Percentiles rank a stretch among this genome's conserved stretches.
Conservation (phyloP, 768 basidiomycete species). For the Hydnomerulius pinastri region DNA sequence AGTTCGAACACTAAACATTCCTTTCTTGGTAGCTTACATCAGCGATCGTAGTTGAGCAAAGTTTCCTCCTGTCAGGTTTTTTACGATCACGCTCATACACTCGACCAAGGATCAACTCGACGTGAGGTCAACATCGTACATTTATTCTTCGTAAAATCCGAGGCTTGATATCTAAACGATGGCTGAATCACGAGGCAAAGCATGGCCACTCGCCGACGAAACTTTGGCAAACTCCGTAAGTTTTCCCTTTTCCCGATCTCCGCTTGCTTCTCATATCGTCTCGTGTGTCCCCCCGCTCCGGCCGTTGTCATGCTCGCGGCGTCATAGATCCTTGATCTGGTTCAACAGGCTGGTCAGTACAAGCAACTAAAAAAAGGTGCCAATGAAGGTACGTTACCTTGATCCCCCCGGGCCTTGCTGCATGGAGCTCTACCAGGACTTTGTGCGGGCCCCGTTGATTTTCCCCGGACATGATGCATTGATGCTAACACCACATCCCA, state of each 20-base stretch:
- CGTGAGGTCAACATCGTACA: constrained; percentile 68
- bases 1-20: too few species aligned
- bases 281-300: background rate
- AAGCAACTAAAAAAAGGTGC: constrained; percentile 99
- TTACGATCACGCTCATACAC: background rate
- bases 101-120: constrained; percentile 83
- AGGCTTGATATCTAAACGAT: constrained; percentile 39
- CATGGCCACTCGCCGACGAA: constrained; percentile 87
- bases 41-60: constrained; percentile 8
- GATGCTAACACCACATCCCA: constrained; percentile 7
- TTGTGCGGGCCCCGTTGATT: background rate
- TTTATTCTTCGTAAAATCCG: constrained; percentile 1
- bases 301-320: background rate
- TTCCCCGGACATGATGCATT: background rate
- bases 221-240: constrained; percentile 87
- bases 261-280: background rate
- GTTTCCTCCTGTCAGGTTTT: background rate
- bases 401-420: background rate
- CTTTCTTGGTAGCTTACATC: constrained; percentile 30
- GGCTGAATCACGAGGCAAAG: constrained; percentile 74
- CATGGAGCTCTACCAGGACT: background rate
- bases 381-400: constrained; percentile 77
- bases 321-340: constrained; percentile 86
- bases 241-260: constrained; percentile 10
- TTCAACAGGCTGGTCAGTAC: constrained; percentile 95